Base-by-base conservation (phyloP, 805 yeast species). In the Tetrapisispora namnaoensis region DNA sequence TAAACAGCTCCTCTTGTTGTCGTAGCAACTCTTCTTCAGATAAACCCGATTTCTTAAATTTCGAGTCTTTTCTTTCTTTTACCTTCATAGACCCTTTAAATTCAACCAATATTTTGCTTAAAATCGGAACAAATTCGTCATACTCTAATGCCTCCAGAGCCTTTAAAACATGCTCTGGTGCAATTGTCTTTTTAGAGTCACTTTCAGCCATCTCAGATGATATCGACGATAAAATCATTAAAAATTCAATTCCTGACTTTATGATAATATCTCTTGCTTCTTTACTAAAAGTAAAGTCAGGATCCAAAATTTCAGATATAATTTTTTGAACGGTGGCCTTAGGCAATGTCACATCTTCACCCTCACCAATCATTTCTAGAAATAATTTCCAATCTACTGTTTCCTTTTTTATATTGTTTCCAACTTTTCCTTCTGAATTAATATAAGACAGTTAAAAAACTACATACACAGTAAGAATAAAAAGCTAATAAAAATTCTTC, bases 251-350 rank as follows among this genome's bases (percentile, higher is more conserved):
- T 59, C 97, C 89, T 66, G 96, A 91, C 63, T 93, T 97, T 41
- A 95, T 91, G 42, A 93, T 78, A 41, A 95, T 93, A 60, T 91
- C 98, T 50, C 97, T 74, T 2, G 97, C 95, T 55, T 93, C 98
- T 56, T 90, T 86, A 38, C 95, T 80, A 57, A 91, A 88, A 7
- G 90, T 81, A 49, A 86, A 74, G 61, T 90, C 97, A n/a, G 79
- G 70, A 17, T 96, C 96, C 30, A 91, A 72, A 34, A 93, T 86
- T 60, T 93, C 99, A 3, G 89, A 76, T 18, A 93, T 83, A 44
- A 93, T 88, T 66, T 93, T 93, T 63, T 91, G 98, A 1, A 93
- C 98, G 0, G 99, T 93, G 2, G 99, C 99, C 68, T 73, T 70
- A 21, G 77, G 59, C 17, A 55, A 44, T 2, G 61, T 54, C 1